phyloP scores from a whole-genome alignment of 1,139 yeast species.

The Blastobotrys buckinghamii region DNA sequence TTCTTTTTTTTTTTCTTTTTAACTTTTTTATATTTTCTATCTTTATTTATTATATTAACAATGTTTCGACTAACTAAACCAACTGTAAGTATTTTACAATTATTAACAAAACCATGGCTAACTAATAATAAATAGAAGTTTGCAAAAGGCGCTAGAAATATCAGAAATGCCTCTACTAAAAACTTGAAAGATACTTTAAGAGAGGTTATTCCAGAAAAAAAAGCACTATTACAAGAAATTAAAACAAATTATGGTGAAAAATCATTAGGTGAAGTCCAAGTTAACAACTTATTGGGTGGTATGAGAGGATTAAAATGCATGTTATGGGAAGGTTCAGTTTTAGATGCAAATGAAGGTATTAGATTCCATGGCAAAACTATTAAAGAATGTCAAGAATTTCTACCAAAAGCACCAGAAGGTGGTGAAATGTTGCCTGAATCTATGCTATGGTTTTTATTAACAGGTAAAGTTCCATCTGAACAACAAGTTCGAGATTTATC shows the following conservation, averaged over 20 bases:
- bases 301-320: conserved; percentile 49
- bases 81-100: neutral
- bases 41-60: too few relatives aligned
- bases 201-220: conserved; percentile 39
- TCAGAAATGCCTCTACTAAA: conserved; percentile 22
- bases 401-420: conserved; percentile 48
- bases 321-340: conserved; percentile 50
- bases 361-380: conserved; percentile 51
- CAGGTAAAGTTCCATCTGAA: conserved; percentile 81
- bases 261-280: conserved; percentile 41
- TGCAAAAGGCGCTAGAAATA: conserved; percentile 1
- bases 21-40: too few relatives aligned
- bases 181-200: conserved; percentile 36
- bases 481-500: conserved; percentile 72
- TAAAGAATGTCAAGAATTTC: conserved; percentile 42
- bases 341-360: conserved; percentile 50
- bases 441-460: conserved; percentile 83
- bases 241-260: conserved; percentile 34
- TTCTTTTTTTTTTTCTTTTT: too few relatives aligned
- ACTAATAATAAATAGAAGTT: neutral
- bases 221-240: conserved; percentile 36
- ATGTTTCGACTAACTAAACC: too few relatives aligned
- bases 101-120: neutral
- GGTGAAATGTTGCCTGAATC: conserved; percentile 68
- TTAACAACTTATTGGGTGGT: conserved; percentile 45